Conservation (phyloP, 305 asterid species). For the Coffea humblotiana region DNA sequence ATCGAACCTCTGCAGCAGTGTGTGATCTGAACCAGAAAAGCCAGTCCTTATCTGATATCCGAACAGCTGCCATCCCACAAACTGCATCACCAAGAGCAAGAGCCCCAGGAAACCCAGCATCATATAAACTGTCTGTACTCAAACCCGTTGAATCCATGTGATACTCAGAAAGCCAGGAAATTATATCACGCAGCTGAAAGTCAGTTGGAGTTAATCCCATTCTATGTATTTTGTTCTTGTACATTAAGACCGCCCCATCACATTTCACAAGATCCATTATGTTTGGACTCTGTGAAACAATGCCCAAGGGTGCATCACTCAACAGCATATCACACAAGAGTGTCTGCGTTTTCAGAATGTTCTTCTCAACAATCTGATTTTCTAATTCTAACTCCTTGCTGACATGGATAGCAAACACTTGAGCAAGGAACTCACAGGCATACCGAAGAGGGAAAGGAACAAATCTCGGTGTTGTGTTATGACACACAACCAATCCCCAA, state of each 20-base stretch:
- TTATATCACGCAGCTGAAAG: constrained; percentile 67
- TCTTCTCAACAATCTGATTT: constrained; percentile 82
- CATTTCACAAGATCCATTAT: constrained; percentile 93
- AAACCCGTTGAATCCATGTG: constrained; percentile 88
- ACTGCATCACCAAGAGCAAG: constrained; percentile 70
- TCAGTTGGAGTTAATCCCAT: constrained; percentile 69
- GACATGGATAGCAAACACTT: constrained; percentile 85
- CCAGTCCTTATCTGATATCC: constrained; percentile 74
- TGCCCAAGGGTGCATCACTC: constrained; percentile 84
- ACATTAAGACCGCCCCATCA: constrained; percentile 76
- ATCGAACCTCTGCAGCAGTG: constrained; percentile 81
- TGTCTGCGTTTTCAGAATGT: constrained; percentile 81
- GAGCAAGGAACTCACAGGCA: constrained; percentile 94
- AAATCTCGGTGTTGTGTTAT: constrained; percentile 77
- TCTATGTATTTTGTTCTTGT: constrained; percentile 51
- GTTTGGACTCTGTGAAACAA: constrained; percentile 85
- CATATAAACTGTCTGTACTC: constrained; percentile 85
- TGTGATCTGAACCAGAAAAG: constrained; percentile 94
- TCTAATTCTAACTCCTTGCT: constrained; percentile 86
- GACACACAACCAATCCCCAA: constrained; percentile 95
- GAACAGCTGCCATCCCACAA: constrained; percentile 96
- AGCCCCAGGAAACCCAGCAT: constrained; percentile 89
- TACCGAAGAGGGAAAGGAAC: constrained; percentile 96
- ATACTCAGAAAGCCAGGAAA: constrained; percentile 78
- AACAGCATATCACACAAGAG: constrained; percentile 88